These are phyloP conservation scores for Calonectria multiphialidica DNA, from an alignment of 2,329 filamentous ascomycete species.

Conservation along the genomic window DNA sequence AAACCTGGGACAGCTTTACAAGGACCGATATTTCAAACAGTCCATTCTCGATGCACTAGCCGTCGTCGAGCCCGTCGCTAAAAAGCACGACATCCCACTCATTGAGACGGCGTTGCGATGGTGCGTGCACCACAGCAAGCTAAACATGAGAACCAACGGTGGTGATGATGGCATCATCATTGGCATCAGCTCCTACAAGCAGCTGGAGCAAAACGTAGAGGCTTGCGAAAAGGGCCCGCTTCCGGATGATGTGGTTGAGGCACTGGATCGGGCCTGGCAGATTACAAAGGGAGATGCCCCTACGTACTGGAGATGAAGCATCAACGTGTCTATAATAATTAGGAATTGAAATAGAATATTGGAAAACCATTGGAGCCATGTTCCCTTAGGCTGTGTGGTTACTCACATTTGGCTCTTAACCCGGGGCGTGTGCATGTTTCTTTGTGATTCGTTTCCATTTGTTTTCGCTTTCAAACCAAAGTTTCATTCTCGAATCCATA, in stretches of 20 bases:
- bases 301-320: slow-evolving; percentile 49
- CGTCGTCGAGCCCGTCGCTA: slow-evolving; percentile 71
- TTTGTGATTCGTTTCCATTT: no score
- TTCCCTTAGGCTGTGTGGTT: no score
- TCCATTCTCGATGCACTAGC: slow-evolving; percentile 67
- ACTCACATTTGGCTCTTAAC: no score
- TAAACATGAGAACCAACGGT: slow-evolving; percentile 50
- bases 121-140: slow-evolving; percentile 73
- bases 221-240: slow-evolving; percentile 72
- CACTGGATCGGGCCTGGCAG: slow-evolving; percentile 27
- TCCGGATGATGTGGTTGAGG: slow-evolving; percentile 77
- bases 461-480: no score
- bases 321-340: neutral
- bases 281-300: slow-evolving; percentile 9
- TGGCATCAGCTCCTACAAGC: slow-evolving; percentile 61
- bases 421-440: no score
- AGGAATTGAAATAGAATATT: neutral
- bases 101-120: slow-evolving; percentile 79
- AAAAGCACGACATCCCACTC: slow-evolving; percentile 73
- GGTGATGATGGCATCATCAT: slow-evolving; percentile 62
- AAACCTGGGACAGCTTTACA: slow-evolving; percentile 22
- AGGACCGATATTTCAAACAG: slow-evolving; percentile 71
- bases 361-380: neutral
- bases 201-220: slow-evolving; percentile 63
- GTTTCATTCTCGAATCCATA: no score